These are phyloP conservation scores for Nothophaeocryptopus gaeumannii DNA, from an alignment of 2,329 filamentous ascomycete genomes.

Conservation along the genomic window DNA sequence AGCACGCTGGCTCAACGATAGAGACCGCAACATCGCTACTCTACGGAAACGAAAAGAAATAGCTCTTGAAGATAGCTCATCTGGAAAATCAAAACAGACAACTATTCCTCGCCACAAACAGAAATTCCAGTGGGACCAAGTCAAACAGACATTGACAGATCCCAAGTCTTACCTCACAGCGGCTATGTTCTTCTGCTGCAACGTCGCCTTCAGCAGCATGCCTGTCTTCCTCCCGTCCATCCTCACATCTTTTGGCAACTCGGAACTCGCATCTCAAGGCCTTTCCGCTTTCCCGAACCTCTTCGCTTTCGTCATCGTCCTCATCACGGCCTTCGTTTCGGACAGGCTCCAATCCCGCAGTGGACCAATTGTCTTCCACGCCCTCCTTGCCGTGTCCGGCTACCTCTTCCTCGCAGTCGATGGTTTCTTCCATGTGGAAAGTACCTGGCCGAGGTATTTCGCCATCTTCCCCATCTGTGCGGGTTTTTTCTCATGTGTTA, in stretches of 20 bases:
- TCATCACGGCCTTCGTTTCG: constrained; percentile 69
- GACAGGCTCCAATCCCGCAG: constrained; percentile 64
- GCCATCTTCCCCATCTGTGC: constrained; percentile 74
- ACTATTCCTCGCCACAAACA: constrained; percentile 25
- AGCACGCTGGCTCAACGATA: constrained; percentile 42
- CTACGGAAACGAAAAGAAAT: constrained; percentile 60
- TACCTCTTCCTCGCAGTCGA: constrained; percentile 48
- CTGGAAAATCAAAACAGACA: constrained; percentile 6
- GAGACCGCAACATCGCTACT: constrained; percentile 62
- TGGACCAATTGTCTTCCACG: constrained; percentile 65
- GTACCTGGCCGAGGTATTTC: constrained; percentile 58
- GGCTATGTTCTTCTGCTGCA: constrained; percentile 80
- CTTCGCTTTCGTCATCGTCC: constrained; percentile 67
- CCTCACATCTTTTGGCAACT: constrained; percentile 63
- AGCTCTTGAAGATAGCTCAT: background rate
- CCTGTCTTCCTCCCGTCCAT: constrained; percentile 79
- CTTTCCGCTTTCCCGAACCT: constrained; percentile 81
- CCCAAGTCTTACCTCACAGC: constrained; percentile 73
- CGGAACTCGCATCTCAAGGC: constrained; percentile 65
- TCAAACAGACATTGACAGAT: constrained; percentile 60
- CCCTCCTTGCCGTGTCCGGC: constrained; percentile 60
- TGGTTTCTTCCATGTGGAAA: constrained; percentile 32
- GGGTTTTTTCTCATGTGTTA: constrained; percentile 82
- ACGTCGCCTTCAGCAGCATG: constrained; percentile 83
- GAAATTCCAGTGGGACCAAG: constrained; percentile 50